Base-by-base conservation (phyloP, 352 stramenopile genomes). In the Globisporangium uncinulatum region DNA sequence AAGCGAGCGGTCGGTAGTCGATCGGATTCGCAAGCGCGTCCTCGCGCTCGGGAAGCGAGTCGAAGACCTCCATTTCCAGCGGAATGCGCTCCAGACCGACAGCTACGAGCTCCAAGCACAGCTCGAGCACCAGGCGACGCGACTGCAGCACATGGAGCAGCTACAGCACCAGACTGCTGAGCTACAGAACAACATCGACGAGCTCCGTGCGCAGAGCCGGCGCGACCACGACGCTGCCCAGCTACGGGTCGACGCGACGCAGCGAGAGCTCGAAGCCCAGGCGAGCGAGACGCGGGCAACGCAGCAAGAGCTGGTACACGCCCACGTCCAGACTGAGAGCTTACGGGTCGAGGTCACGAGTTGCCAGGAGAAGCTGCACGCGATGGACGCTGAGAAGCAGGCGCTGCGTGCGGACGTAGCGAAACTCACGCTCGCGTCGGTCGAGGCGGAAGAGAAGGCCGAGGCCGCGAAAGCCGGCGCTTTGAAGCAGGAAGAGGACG, bases 91-190 rank as follows among this genome's bases (percentile, higher is more conserved):
- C 19, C 80, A 91, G 45, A 83, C 87, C 51, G 78, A 91, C 21
- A 89, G 86, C 53, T 87, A 89, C 54, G 78, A 85, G 29, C 72
- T 89, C 11, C 80, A 91, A 55, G 80, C 73, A 50, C 70, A 86
- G 50, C 44, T 91, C 0, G 76, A 91, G 52, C 65, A 86, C 34
- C 79, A 87, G 17, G 70, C 68, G 3, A 59, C 42, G 31, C 65
- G 69, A 15, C 69, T 90, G 17, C 68, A 70, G 44, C 69, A 89
- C 20, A 76, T 84, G 70, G 65, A 76, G 4, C 29, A 50, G 46
- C 46, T 85, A 2, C 44, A 49, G 9, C 57, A 66, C 17, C 80
- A 74, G 31, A 62, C 66, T 11, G 52, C 65, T 21, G 65, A 69
- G 13, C 59, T 87, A 1, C 57, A 87, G 54, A n/a, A 69, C 1